A percentile compares a stretch with the other conserved stretches of the same genome.
Conservation (phyloP, 257 asterid species). For the Nicotiana sylvestris region DNA sequence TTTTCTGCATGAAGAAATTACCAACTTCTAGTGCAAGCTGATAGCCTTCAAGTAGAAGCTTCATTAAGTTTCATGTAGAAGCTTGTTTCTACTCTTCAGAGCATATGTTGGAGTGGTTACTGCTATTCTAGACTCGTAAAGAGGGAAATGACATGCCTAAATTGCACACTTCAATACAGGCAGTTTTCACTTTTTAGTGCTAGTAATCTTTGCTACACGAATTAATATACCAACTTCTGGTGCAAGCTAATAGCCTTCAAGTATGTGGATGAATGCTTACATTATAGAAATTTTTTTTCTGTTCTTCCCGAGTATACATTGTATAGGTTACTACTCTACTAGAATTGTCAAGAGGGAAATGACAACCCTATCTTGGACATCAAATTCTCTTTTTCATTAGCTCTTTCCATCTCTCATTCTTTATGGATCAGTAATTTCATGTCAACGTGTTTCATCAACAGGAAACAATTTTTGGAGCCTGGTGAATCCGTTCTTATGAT, state of each 20-base stretch:
- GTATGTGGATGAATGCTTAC: neutral
- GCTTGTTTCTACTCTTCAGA: neutral
- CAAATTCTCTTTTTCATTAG: neutral
- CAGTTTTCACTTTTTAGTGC: no score
- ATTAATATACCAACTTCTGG: neutral
- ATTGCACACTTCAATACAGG: no score
- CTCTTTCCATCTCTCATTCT: neutral
- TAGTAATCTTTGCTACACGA: neutral
- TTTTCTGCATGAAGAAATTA: neutral
- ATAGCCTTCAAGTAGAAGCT: neutral
- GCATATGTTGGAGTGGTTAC: neutral
- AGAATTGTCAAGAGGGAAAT: neutral
- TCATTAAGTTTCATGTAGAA: neutral
- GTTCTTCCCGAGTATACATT: neutral
- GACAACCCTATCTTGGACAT: neutral
- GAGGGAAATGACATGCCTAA: neutral
- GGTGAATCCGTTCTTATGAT: constrained; percentile 98
- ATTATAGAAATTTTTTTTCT: neutral
- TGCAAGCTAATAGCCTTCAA: neutral
- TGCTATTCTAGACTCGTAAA: neutral
- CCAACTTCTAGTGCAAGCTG: neutral
- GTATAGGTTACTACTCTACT: neutral
- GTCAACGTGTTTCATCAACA: constrained; percentile 21
- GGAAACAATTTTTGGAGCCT: constrained; percentile 96
- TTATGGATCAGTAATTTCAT: neutral